A percentile compares a stretch with the other conserved stretches of the same genome.
Evolutionary conservation across 305 asterid species (phyloP).

Genomic region (Fraxinus dipetala): DNA sequence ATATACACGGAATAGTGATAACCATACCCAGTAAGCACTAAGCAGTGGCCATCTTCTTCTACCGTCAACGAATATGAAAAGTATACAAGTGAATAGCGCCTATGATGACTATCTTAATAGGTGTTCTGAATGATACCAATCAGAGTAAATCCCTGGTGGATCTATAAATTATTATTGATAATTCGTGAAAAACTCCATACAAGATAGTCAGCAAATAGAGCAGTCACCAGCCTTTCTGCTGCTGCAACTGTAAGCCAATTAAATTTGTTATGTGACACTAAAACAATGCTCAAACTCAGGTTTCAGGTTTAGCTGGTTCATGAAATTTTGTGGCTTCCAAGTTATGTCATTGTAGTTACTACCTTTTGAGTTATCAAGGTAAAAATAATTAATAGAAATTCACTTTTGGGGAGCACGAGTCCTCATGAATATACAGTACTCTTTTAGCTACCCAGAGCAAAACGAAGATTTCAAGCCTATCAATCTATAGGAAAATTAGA

Average conservation of each 20-base stretch:
- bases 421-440: not conserved
- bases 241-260: not conserved
- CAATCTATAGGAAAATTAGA: not conserved
- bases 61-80: not conserved
- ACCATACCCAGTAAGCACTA: not conserved
- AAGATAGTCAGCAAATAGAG: not conserved
- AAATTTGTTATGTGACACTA: not conserved
- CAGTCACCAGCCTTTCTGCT: not conserved
- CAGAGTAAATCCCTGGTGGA: not conserved
- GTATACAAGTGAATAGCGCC: not conserved
- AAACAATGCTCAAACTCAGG: not conserved
- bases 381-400: not conserved
- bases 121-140: not conserved
- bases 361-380: not conserved
- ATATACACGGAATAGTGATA: not conserved
- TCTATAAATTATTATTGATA: not conserved
- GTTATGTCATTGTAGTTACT: not conserved
- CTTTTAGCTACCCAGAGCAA: conserved; percentile 7
- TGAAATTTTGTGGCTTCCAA: not conserved
- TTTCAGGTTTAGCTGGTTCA: not conserved
- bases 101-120: not conserved
- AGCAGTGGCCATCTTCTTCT: not conserved
- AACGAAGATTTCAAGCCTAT: not conserved
- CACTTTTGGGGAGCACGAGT: not conserved
- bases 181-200: not conserved